Evolutionary conservation across 352 stramenopile genomes (phyloP).

Genomic region (Globisporangium cederbergense): DNA sequence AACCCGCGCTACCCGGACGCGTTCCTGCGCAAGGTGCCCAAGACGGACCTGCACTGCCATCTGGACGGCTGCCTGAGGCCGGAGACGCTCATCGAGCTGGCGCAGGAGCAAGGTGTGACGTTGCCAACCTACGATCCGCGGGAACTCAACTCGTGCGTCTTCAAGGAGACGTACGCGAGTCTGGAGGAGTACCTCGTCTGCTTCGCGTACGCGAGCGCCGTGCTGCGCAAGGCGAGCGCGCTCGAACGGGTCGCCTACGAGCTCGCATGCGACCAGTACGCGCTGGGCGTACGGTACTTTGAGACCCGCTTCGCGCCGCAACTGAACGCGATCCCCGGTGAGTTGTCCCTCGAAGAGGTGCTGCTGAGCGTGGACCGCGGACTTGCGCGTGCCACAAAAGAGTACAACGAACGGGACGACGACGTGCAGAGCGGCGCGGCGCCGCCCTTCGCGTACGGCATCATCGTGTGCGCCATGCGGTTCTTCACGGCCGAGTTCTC

Average conservation of each 20-base stretch:
- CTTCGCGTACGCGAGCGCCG: constrained; percentile 73
- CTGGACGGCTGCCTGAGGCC: constrained; percentile 80
- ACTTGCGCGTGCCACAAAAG: constrained; percentile 54
- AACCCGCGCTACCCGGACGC: constrained; percentile 63
- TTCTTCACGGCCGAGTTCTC: constrained; percentile 81
- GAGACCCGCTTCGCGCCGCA: constrained; percentile 87
- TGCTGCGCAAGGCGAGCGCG: constrained; percentile 52
- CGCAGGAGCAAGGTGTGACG: constrained; percentile 57
- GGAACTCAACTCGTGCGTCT: constrained; percentile 56
- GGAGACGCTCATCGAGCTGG: constrained; percentile 82
- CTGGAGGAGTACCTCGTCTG: constrained; percentile 84
- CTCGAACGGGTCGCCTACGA: constrained; percentile 87
- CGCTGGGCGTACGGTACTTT: constrained; percentile 80
- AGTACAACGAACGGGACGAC: constrained; percentile 56
- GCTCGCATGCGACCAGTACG: constrained; percentile 75
- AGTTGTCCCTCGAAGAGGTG: constrained; percentile 70
- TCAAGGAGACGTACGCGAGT: constrained; percentile 78
- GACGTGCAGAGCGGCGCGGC: constrained; percentile 50
- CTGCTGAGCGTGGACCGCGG: constrained; percentile 63
- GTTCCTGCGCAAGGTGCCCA: constrained; percentile 68
- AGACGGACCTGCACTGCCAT: constrained; percentile 87
- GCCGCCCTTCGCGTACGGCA: constrained; percentile 75
- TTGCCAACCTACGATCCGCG: constrained; percentile 76
- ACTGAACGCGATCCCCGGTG: constrained; percentile 57
- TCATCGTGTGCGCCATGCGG: constrained; percentile 89